These are phyloP conservation scores for Phytophthora sp. DNA, from an alignment of 352 stramenopile genomes.

Conservation along the genomic window DNA sequence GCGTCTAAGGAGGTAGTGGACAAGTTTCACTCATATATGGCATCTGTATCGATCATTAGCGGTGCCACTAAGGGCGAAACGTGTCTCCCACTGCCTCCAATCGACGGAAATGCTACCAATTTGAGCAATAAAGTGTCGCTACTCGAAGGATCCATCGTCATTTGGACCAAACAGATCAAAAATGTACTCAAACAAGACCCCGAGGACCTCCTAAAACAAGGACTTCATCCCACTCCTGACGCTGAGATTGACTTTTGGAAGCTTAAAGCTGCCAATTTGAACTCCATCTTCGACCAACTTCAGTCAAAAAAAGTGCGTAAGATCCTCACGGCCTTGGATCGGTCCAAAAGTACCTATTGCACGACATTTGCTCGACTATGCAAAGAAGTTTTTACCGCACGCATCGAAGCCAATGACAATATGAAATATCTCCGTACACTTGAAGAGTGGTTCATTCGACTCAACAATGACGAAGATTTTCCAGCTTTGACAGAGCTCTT, in stretches of 20 bases:
- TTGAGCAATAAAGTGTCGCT: constrained; percentile 95
- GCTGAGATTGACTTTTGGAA: constrained; percentile 99
- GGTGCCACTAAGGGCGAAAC: constrained; percentile 98
- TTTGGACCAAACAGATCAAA: constrained; percentile 99
- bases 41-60: constrained; percentile 96
- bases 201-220: constrained; percentile 95
- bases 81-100: constrained; percentile 94
- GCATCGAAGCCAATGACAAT: constrained; percentile 98
- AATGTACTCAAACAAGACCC: constrained; percentile 98
- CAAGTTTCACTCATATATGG: constrained; percentile 97
- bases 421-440: constrained; percentile 97
- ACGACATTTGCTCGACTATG: constrained; percentile 96
- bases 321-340: constrained; percentile 95
- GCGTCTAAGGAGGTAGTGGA: constrained; percentile 97
- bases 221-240: constrained; percentile 96
- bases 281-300: constrained; percentile 95
- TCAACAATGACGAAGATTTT: constrained; percentile 96
- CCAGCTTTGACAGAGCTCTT: constrained; percentile 93
- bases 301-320: constrained; percentile 94
- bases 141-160: constrained; percentile 98
- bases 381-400: constrained; percentile 97
- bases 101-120: constrained; percentile 84
- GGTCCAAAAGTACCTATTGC: constrained; percentile 97
- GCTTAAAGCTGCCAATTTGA: constrained; percentile 95
- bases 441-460: constrained; percentile 96